Base-by-base conservation (phyloP, 495 filamentous ascomycete species). In the Cercophora newfieldiana region DNA sequence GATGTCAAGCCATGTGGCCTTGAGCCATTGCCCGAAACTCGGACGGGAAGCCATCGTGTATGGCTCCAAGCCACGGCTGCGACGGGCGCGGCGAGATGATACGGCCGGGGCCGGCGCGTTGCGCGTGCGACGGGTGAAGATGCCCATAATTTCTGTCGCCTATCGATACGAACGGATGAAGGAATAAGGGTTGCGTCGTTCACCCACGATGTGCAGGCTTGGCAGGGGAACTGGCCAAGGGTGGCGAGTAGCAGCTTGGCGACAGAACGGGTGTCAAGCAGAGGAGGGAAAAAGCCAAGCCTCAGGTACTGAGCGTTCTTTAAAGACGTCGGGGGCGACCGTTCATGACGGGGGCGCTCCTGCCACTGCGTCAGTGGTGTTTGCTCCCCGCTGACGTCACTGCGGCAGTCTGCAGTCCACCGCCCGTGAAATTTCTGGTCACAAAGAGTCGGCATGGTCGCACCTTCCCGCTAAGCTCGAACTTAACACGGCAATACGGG, bases 1-100 rank as follows among this genome's bases (percentile, higher is more conserved):
- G 54, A 88, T 80, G 71, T 89, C 87, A 12, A 87, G 71, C 81
- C 83, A 85, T 4, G 83, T 83, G 7, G 75, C 75, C 54, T 84
- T 84, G 31, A 88, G 72, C 86, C 86, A 88, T 64, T 82, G 79
- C 2, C 85, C 83, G 54, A 87, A 84, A 3, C 73, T 78, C 0
- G 81, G 80, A 5, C 78, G 77, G 10, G 74, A 69, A 16, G 77
- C 72, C 77, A 81, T 79, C 26, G 73, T 64, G 65, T 80, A 78
- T 4, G 68, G 66, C 55, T 67, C 48, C 33, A 33, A 25, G 26
- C 58, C 60, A 59, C 51, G 55, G 26, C 28, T 59, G 69, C 16
- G 49, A 4, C 18, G 65, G 48, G 25, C 53, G 31, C 12, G 37
- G 18, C 10, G 37, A 44, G 37, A 44, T 8, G 37, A 28, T 25